Percentiles rank a stretch among this genome's conserved stretches.
Conservation (phyloP, 805 yeast genomes). For the Lachancea sp. region DNA sequence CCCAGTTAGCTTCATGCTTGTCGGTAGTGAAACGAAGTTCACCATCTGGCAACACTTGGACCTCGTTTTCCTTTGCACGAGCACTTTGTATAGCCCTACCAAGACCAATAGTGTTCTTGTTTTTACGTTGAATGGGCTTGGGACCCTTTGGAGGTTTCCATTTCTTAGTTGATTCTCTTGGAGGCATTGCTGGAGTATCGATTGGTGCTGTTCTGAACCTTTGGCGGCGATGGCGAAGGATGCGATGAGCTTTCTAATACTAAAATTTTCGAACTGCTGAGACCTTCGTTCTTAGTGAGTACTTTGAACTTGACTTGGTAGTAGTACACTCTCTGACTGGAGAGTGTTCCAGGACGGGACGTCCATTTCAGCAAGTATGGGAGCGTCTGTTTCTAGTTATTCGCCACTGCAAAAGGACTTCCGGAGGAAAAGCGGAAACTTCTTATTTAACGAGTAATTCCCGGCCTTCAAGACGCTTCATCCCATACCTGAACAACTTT, state of each 20-base stretch:
- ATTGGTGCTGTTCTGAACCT: background rate
- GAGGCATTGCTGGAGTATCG: conserved; percentile 30
- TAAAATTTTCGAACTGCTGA: conserved; percentile 1
- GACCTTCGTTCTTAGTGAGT: background rate
- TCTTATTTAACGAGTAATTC: background rate
- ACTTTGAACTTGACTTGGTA: too few species aligned
- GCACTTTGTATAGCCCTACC: conserved; percentile 80
- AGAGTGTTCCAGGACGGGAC: too few species aligned
- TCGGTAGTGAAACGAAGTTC: conserved; percentile 84
- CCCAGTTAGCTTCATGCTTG: conserved; percentile 82
- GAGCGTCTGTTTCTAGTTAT: too few species aligned
- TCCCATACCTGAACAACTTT: conserved; percentile 72
- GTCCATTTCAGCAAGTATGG: too few species aligned
- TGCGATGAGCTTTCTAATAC: conserved; percentile 7
- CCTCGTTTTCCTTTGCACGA: conserved; percentile 59
- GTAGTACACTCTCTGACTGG: too few species aligned
- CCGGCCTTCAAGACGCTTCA: background rate
- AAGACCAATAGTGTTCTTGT: conserved; percentile 75
- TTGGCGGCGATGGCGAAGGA: background rate
- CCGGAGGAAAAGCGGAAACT: too few species aligned
- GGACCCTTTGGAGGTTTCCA: conserved; percentile 93
- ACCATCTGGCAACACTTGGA: conserved; percentile 74
- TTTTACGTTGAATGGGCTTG: conserved; percentile 77
- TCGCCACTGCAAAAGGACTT: too few species aligned
- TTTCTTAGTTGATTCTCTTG: conserved; percentile 50